Percentiles rank a stretch among this genome's conserved stretches.
Conservation (phyloP, 2,329 filamentous ascomycete species). For the Aspergillus pseudonomiae region DNA sequence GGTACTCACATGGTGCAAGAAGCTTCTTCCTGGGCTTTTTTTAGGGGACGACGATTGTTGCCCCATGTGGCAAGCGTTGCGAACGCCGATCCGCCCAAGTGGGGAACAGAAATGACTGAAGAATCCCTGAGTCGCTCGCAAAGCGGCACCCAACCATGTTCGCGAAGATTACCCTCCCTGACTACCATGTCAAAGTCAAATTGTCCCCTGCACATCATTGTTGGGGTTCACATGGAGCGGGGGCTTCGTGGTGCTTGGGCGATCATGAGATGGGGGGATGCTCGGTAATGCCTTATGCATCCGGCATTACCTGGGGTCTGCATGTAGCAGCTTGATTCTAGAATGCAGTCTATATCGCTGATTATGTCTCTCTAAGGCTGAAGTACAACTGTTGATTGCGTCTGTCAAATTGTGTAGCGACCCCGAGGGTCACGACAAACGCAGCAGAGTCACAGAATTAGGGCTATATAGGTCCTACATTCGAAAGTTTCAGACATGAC, state of each 20-base stretch:
- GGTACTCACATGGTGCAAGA: slow-evolving; percentile 6
- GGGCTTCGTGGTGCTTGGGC: neutral
- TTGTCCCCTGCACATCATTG: neutral
- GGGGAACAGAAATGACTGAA: neutral
- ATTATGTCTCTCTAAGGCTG: no score
- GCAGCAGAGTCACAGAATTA: neutral
- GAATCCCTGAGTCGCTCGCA: neutral
- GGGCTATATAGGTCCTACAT: neutral
- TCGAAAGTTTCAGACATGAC: neutral
- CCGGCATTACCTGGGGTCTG: neutral
- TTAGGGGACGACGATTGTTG: neutral
- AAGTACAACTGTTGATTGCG: no score
- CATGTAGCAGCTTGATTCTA: neutral
- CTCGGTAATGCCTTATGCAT: neutral
- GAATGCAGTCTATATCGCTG: no score
- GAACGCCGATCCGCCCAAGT: slow-evolving; percentile 5
- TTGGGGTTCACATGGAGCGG: neutral
- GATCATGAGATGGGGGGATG: neutral
- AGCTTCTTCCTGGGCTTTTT: neutral
- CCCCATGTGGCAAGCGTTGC: slow-evolving; percentile 6
- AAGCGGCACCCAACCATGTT: neutral
- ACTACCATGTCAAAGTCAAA: neutral
- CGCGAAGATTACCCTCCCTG: neutral
- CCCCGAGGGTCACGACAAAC: no score
- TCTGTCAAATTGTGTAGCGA: no score